A percentile compares a stretch with the other conserved stretches of the same genome.
phyloP scores from a whole-genome alignment of 176 grass and related monocot species.

The Triticum dicoccoides region DNA sequence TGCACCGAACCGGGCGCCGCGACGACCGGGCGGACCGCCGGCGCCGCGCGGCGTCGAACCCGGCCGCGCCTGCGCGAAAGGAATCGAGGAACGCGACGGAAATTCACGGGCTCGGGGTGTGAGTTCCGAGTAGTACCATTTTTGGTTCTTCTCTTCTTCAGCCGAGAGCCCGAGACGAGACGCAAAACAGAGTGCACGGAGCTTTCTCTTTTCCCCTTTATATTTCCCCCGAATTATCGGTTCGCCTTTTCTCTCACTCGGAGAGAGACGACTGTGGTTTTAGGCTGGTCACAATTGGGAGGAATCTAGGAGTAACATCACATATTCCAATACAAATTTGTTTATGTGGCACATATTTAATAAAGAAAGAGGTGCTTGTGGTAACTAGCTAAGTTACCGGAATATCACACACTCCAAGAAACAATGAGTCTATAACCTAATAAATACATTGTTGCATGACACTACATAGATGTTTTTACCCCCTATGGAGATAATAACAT shows the following conservation, averaged over 20 bases:
- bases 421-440: too few species aligned
- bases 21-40: background rate
- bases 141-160: background rate
- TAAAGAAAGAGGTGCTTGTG: too few species aligned
- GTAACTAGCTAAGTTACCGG: too few species aligned
- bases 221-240: background rate
- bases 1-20: conserved; percentile 10
- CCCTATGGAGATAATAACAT: too few species aligned
- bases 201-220: background rate
- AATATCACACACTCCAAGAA: too few species aligned
- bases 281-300: too few species aligned
- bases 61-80: background rate
- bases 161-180: background rate
- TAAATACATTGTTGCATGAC: too few species aligned
- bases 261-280: background rate
- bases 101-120: background rate
- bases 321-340: too few species aligned
- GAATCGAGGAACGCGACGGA: background rate
- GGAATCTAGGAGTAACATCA: too few species aligned
- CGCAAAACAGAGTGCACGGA: background rate
- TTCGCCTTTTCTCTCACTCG: too few species aligned
- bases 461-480: too few species aligned
- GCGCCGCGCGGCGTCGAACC: background rate
- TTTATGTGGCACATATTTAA: too few species aligned
- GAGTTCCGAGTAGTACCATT: background rate